Conservation (phyloP, 2,329 filamentous ascomycete genomes). For the Monosporascus sp. region DNA sequence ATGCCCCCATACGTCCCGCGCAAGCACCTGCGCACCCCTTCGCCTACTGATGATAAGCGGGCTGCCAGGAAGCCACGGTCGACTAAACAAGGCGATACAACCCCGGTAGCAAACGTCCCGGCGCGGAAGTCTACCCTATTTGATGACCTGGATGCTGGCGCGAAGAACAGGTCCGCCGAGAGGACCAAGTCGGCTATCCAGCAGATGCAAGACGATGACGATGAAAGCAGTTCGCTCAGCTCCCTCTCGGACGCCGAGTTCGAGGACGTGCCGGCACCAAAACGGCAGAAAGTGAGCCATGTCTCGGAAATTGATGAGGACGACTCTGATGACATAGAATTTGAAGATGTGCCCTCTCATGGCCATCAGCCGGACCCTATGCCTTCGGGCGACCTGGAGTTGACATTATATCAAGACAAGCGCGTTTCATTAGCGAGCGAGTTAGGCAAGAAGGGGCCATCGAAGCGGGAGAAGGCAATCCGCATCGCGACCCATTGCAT, state of each 20-base stretch:
- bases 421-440: conserved; percentile 56
- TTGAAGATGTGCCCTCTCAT: conserved; percentile 49
- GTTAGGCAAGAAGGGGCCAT: conserved; percentile 73
- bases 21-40: conserved; percentile 55
- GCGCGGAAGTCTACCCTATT: conserved; percentile 53
- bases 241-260: conserved; percentile 55
- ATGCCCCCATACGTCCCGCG: conserved; percentile 67
- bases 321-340: conserved; percentile 58
- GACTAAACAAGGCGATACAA: conserved; percentile 19
- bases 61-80: conserved; percentile 22
- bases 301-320: conserved; percentile 38
- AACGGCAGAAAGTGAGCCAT: conserved; percentile 33
- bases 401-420: conserved; percentile 60
- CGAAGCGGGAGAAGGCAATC: conserved; percentile 76
- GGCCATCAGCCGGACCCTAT: conserved; percentile 37
- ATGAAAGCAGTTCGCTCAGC: conserved; percentile 41
- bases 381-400: conserved; percentile 63
- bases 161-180: conserved; percentile 38
- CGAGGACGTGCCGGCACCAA: conserved; percentile 38
- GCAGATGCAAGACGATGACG: conserved; percentile 38
- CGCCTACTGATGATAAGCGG: conserved; percentile 26
- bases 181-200: conserved; percentile 37
- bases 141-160: conserved; percentile 52
- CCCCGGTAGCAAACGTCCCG: conserved; percentile 18
- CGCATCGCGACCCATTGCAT: conserved; percentile 77